Evolutionary conservation across 192 early-diverging fungal genomes (phyloP).

Genomic region (Rhizophagus prolifer): DNA sequence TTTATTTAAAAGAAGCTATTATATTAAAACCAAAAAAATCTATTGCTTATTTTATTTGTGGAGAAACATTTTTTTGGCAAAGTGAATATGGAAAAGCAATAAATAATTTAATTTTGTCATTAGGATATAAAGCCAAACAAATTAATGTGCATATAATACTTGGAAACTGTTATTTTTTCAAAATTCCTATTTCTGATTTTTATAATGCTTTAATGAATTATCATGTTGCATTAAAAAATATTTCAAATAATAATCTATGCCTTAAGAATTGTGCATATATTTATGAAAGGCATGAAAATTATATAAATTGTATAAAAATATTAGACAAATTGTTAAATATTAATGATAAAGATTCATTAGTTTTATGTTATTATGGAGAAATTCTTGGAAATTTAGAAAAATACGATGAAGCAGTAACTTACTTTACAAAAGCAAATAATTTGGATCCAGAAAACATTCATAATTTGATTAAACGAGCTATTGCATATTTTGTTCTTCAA

Average conservation of each 20-base stretch:
- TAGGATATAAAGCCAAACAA: not conserved
- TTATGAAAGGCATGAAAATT: not conserved
- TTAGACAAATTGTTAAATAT: not conserved
- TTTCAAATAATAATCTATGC: not conserved
- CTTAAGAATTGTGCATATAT: not conserved
- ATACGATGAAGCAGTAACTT: not conserved
- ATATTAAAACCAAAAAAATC: not conserved
- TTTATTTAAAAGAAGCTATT: not conserved
- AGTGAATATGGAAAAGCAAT: not conserved
- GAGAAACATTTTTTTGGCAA: not conserved
- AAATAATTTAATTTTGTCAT: not conserved
- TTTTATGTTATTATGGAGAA: not conserved
- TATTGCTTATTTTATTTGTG: not conserved
- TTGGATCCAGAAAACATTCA: not conserved
- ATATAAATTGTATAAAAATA: not conserved
- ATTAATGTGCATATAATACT: not conserved
- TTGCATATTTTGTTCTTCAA: not conserved
- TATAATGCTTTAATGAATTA: not conserved
- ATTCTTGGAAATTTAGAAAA: not conserved
- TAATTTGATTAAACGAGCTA: not conserved
- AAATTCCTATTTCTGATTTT: not conserved
- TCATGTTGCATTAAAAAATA: not conserved
- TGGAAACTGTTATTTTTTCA: not conserved
- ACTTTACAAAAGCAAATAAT: not conserved
- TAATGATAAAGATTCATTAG: not conserved